Evolutionary conservation across 2,329 filamentous ascomycete species (phyloP), one percentile per base, ranked within the genome.

Genomic region (Botryotinia narcissicola): DNA sequence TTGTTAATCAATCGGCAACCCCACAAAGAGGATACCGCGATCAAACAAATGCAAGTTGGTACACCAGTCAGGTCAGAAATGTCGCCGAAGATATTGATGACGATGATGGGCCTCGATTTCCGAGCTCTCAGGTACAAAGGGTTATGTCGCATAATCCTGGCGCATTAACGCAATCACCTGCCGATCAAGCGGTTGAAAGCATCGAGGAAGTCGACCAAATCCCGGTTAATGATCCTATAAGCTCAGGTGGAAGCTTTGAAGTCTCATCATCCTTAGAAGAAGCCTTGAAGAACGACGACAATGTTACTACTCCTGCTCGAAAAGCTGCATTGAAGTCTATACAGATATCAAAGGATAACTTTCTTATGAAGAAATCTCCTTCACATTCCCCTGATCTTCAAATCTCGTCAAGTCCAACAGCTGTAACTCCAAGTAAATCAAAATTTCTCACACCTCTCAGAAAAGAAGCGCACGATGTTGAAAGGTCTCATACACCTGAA

Each of bases 1-100:
- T 97, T 29, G 83, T 90, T 46, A 93, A 90, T 72, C 90, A 94
- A 78, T 83, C 86, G 1, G 92, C 88, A 75, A 87, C 85, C 57
- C 87, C 87, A 74, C 83, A 85, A 42, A 83, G 85, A 68, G 88
- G 92, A 14, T 98, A 98, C 81, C 88, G 88, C 73, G 93, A 96
- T 75, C 94, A 98, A 81, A 93, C 91, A 1, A 90, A 93, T 62
- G 87, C 86, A 51, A 96, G 94, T 83, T 97, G 93, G 87, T 97
- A 98, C 80, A 91, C 90, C 0, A 88, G 85, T 72, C 92, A 96
- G 78, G 82, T 97, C 29, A 88, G 85, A 78, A 82, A 79, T 70
- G 78, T 81, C 70, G 80, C 78, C 75, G 81, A 84, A 10, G 79
- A 81, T 44, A 83, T 84, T 29, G 83, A 85, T 71, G 84, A 84